Evolutionary conservation across 2,329 filamentous ascomycete species (phyloP).

Genomic region (Arthrobotrys pseudoclavata): DNA sequence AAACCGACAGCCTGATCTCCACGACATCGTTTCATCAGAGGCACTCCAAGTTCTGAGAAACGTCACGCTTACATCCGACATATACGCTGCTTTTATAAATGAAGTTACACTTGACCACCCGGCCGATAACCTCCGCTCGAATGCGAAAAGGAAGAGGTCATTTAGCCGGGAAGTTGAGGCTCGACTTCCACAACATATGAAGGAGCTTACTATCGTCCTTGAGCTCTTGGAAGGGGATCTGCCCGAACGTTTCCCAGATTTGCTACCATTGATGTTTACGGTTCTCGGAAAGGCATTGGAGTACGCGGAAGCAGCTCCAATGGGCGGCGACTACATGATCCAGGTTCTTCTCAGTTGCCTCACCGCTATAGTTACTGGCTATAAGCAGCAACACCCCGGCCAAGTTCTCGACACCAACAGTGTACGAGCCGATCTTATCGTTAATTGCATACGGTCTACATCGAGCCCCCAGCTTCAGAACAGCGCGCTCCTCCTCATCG

Average conservation of each 20-base stretch:
- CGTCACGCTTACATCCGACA: slow-evolving; percentile 74
- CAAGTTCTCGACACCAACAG: slow-evolving; percentile 77
- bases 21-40: slow-evolving; percentile 69
- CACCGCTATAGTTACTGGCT: slow-evolving; percentile 78
- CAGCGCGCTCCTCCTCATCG: slow-evolving; percentile 86
- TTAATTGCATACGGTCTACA: slow-evolving; percentile 93
- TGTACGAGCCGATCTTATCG: slow-evolving; percentile 88
- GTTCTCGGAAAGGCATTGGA: slow-evolving; percentile 84
- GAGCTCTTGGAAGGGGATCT: slow-evolving; percentile 86
- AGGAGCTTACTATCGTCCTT: slow-evolving; percentile 85
- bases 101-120: slow-evolving; percentile 51
- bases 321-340: slow-evolving; percentile 73
- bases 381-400: slow-evolving; percentile 38
- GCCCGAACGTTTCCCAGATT: slow-evolving; percentile 80
- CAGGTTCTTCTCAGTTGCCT: slow-evolving; percentile 81
- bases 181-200: slow-evolving; percentile 68
- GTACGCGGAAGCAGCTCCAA: slow-evolving; percentile 88
- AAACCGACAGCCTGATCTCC: slow-evolving; percentile 60
- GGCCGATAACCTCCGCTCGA: slow-evolving; percentile 47
- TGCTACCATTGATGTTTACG: slow-evolving; percentile 84
- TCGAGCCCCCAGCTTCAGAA: slow-evolving; percentile 95
- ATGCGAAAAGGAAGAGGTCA: slow-evolving; percentile 70
- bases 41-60: slow-evolving; percentile 80
- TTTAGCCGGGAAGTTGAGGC: slow-evolving; percentile 70
- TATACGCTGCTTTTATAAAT: slow-evolving; percentile 45